phyloP scores from a whole-genome alignment of 805 yeast species.

The Zygotorulaspora chibaensis region DNA sequence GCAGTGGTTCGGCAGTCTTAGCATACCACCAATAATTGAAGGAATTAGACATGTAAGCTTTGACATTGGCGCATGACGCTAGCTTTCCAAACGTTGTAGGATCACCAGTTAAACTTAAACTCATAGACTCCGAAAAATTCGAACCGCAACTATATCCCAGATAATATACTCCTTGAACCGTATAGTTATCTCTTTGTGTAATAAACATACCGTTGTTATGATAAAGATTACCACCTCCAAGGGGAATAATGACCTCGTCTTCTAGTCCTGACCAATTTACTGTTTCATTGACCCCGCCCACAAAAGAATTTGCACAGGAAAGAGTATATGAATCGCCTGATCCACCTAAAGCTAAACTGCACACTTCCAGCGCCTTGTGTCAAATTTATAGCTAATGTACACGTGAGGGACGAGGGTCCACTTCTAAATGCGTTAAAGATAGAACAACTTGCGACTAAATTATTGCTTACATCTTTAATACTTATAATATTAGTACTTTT shows the following conservation, averaged over 20 bases:
- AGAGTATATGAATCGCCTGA: background rate
- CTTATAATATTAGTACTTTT: background rate
- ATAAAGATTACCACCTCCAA: background rate
- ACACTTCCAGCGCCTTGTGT: too few relatives aligned
- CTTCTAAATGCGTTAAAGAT: background rate
- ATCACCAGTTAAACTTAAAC: background rate
- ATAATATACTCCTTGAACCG: background rate
- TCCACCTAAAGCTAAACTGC: too few relatives aligned
- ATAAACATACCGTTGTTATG: background rate
- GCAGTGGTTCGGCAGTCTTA: background rate
- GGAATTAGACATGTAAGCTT: background rate
- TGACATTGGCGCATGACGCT: background rate
- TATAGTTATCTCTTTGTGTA: background rate
- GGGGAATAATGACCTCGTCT: background rate
- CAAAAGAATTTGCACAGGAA: background rate
- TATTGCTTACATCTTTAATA: background rate
- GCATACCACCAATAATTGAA: background rate
- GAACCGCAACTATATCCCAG: background rate
- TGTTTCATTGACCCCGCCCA: background rate
- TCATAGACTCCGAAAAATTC: background rate
- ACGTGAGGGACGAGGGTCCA: background rate
- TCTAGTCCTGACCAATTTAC: background rate
- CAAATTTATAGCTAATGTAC: too few relatives aligned
- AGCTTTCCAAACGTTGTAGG: background rate
- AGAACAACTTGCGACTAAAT: background rate